These are phyloP conservation scores for Globisporangium solare DNA, from an alignment of 352 stramenopile species.

Conservation along the genomic window DNA sequence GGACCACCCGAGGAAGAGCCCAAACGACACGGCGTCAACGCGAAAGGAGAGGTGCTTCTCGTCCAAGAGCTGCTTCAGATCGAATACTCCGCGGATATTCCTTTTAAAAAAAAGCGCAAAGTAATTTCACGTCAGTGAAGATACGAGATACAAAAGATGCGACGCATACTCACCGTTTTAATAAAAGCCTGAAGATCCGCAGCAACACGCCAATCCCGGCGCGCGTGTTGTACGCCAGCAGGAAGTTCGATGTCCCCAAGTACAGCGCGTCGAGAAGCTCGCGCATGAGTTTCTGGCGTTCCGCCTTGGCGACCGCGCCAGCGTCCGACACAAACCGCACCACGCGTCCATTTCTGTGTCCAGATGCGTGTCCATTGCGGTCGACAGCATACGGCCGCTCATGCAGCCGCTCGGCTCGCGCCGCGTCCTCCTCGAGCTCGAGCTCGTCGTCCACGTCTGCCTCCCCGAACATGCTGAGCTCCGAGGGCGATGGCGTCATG, in stretches of 20 bases:
- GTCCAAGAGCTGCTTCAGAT: conserved; percentile 62
- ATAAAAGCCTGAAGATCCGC: conserved; percentile 62
- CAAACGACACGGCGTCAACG: conserved; percentile 80
- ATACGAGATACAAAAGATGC: too few relatives aligned
- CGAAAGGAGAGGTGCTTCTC: conserved; percentile 76
- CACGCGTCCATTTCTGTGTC: conserved; percentile 1
- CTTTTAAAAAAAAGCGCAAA: conserved; percentile 18
- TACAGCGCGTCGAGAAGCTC: conserved; percentile 69
- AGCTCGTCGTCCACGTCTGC: conserved; percentile 18
- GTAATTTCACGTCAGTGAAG: too few relatives aligned
- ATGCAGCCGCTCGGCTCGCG: not conserved
- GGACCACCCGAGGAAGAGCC: conserved; percentile 84
- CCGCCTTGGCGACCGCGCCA: conserved; percentile 6
- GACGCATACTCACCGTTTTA: conserved; percentile 31
- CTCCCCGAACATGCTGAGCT: conserved; percentile 32
- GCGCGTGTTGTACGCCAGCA: conserved; percentile 85
- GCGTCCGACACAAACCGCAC: not conserved
- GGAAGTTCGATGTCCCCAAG: conserved; percentile 77
- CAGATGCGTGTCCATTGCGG: not conserved
- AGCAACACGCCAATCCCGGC: conserved; percentile 71
- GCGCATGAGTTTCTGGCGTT: conserved; percentile 34
- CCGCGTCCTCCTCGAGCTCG: conserved; percentile 3
- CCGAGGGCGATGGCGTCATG: conserved; percentile 27
- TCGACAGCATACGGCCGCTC: conserved; percentile 5
- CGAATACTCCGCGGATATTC: conserved; percentile 41